phyloP scores from a whole-genome alignment of 495 filamentous ascomycete genomes.

The Xylaria nigripes region DNA sequence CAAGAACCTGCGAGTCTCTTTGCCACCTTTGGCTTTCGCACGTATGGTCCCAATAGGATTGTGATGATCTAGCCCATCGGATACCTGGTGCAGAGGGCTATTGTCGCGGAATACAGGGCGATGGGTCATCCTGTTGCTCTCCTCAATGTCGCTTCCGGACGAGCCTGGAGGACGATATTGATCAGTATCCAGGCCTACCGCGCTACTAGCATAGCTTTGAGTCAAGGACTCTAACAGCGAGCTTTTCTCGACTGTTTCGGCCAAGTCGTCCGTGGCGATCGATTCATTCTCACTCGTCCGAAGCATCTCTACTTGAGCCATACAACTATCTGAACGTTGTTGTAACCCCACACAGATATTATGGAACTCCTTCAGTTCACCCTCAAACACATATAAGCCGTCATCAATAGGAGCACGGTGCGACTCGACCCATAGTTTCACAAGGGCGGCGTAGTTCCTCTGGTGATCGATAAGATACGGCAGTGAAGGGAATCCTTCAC shows the following conservation, averaged over 20 bases:
- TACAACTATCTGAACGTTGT: slow-evolving; percentile 63
- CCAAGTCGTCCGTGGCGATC: slow-evolving; percentile 58
- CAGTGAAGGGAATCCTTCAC: slow-evolving; percentile 90
- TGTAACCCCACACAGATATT: slow-evolving; percentile 62
- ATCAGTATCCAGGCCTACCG: slow-evolving; percentile 31
- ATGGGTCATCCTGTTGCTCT: slow-evolving; percentile 33
- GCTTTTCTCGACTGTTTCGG: slow-evolving; percentile 66
- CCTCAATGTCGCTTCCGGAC: slow-evolving; percentile 44
- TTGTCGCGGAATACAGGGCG: slow-evolving; percentile 36
- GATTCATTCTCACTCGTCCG: slow-evolving; percentile 54
- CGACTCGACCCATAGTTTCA: slow-evolving; percentile 76
- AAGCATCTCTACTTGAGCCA: slow-evolving; percentile 40
- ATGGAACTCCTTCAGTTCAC: slow-evolving; percentile 66
- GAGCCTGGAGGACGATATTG: slow-evolving; percentile 33
- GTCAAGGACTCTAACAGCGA: slow-evolving; percentile 37
- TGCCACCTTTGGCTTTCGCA: slow-evolving; percentile 27
- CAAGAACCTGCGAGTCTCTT: slow-evolving; percentile 39
- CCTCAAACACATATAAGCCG: slow-evolving; percentile 44
- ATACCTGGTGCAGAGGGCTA: slow-evolving; percentile 31
- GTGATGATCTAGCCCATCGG: slow-evolving; percentile 29
- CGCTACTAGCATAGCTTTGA: slow-evolving; percentile 25
- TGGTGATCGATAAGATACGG: slow-evolving; percentile 92
- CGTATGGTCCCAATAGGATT: slow-evolving; percentile 31
- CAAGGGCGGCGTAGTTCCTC: slow-evolving; percentile 78
- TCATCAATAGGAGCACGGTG: slow-evolving; percentile 37